Conservation (phyloP, 139 green algal species). For the Chlamydomonas sp. region DNA sequence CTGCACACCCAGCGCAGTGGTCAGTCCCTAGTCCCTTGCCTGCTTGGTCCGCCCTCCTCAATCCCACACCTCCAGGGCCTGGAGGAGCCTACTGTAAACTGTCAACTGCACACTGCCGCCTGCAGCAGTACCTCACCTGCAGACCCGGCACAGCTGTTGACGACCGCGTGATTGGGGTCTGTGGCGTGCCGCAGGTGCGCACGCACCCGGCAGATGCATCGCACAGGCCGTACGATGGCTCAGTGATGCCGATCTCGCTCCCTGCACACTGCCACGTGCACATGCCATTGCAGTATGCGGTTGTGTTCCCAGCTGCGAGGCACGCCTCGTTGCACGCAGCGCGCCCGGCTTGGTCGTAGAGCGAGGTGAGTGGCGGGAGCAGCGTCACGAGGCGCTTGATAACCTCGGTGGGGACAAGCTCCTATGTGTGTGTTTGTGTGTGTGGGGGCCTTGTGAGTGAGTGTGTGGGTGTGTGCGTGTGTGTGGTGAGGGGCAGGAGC, state of each 20-base stretch:
- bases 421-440: too few relatives aligned
- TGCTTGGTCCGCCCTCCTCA: too few relatives aligned
- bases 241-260: slow-evolving; percentile 17
- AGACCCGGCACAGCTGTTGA: slow-evolving; percentile 1
- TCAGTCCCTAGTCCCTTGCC: too few relatives aligned
- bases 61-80: too few relatives aligned
- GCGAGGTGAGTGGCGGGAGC: slow-evolving; percentile 5
- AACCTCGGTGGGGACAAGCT: too few relatives aligned
- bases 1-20: too few relatives aligned
- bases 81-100: too few relatives aligned
- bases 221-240: slow-evolving; percentile 16
- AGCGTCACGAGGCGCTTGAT: slow-evolving; percentile 9
- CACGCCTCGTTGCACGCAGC: not conserved
- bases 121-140: too few relatives aligned
- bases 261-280: slow-evolving; percentile 18
- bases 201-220: slow-evolving; percentile 9
- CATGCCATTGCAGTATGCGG: not conserved
- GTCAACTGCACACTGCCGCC: too few relatives aligned
- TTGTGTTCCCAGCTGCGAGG: not conserved
- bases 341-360: slow-evolving; percentile 11
- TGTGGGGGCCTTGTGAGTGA: too few relatives aligned
- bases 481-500: too few relatives aligned
- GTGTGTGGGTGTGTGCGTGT: too few relatives aligned
- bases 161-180: slow-evolving; percentile 6
- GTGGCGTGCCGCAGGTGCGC: slow-evolving; percentile 12